Evolutionary conservation across 305 asterid genomes (phyloP).

Genomic region (Fraxinus latifolia): DNA sequence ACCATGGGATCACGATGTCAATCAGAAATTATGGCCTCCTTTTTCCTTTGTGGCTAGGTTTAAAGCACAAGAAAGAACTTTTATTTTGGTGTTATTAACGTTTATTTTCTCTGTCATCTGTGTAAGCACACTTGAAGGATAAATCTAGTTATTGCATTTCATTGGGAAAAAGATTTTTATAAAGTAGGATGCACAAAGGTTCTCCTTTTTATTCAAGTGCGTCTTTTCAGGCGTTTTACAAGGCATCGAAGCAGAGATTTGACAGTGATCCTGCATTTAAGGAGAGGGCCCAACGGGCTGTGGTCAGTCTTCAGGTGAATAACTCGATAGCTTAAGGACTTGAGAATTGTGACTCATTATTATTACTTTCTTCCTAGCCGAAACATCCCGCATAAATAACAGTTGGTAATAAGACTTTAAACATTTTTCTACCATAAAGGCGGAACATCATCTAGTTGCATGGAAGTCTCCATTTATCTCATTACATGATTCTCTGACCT

Average conservation of each 20-base stretch:
- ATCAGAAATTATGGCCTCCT: not conserved
- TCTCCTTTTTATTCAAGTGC: conserved; percentile 12
- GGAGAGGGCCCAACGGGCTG: conserved; percentile 86
- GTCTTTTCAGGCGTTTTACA: conserved; percentile 66
- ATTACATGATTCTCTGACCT: conserved; percentile 8
- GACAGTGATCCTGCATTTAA: conserved; percentile 72
- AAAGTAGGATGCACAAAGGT: conserved; percentile 1
- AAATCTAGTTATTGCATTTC: conserved; percentile 1
- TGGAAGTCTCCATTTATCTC: conserved; percentile 6
- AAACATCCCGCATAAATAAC: conserved; percentile 1
- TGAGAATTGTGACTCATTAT: not conserved
- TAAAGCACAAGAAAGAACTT: not conserved
- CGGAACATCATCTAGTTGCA: conserved; percentile 1
- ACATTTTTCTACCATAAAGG: not conserved
- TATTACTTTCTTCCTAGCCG: not conserved
- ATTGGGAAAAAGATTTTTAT: not conserved
- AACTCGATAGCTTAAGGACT: conserved; percentile 12
- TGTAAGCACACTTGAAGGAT: not conserved
- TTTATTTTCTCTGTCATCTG: not conserved
- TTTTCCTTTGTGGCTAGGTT: not conserved
- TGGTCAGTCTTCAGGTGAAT: conserved; percentile 90
- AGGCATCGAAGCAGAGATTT: conserved; percentile 85
- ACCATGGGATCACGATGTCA: not conserved
- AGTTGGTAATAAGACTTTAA: not conserved
- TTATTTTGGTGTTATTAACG: not conserved